Percentiles rank a stretch among this genome's conserved stretches.
These are phyloP conservation scores for Backusella parvicylindrica DNA, from an alignment of 192 early-diverging fungal species.

Conservation along the genomic window DNA sequence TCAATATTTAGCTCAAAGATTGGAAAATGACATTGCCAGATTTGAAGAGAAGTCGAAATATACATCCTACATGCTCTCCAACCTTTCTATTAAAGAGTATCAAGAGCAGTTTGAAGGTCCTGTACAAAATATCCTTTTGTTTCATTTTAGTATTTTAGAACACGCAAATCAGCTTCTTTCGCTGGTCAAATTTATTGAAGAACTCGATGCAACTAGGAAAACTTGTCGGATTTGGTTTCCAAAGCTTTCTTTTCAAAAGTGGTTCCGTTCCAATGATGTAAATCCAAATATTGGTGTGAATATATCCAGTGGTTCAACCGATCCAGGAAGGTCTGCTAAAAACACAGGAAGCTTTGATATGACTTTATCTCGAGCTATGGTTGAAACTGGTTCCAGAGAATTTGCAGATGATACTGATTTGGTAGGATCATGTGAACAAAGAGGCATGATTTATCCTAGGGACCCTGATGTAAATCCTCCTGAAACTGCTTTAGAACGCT, in stretches of 20 bases:
- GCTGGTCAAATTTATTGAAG: background rate
- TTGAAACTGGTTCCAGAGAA: background rate
- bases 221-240: constrained; percentile 6
- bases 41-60: background rate
- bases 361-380: background rate
- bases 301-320: background rate
- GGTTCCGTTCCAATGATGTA: background rate
- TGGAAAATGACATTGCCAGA: background rate
- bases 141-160: background rate
- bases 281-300: constrained; percentile 5
- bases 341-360: background rate
- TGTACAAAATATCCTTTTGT: background rate
- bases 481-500: constrained; percentile 15
- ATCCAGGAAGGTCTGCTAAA: background rate
- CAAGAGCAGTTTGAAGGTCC: background rate
- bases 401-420: background rate
- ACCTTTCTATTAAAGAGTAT: background rate
- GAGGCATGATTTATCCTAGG: background rate
- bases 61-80: background rate
- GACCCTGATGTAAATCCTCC: constrained; percentile 32
- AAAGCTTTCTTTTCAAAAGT: constrained; percentile 10
- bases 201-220: background rate
- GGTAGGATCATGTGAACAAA: background rate
- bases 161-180: background rate
- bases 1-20: background rate